Evolutionary conservation across 352 stramenopile genomes (phyloP).

Genomic region (Globisporangium carolinianum): DNA sequence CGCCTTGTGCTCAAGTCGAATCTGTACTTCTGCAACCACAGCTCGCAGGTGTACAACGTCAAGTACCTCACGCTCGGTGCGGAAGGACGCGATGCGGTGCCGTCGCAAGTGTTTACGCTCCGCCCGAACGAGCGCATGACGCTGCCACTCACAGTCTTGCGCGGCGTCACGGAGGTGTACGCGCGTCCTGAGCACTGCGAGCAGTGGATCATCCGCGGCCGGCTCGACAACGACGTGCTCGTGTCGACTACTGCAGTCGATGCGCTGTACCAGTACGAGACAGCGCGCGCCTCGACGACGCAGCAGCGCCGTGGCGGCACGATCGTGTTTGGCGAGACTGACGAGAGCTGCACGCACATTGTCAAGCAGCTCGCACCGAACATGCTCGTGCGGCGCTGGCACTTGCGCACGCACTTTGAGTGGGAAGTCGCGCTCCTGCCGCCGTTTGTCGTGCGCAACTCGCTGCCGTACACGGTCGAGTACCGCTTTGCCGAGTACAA

Average conservation of each 20-base stretch:
- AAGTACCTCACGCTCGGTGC: constrained; percentile 63
- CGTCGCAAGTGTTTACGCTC: constrained; percentile 55
- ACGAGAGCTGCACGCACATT: constrained; percentile 68
- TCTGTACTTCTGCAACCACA: constrained; percentile 77
- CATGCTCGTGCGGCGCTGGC: constrained; percentile 69
- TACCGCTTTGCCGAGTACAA: constrained; percentile 86
- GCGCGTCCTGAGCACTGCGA: constrained; percentile 56
- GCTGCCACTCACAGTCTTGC: constrained; percentile 57
- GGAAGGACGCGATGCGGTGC: constrained; percentile 33
- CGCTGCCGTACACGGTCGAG: constrained; percentile 77
- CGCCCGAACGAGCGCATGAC: constrained; percentile 57
- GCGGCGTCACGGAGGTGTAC: constrained; percentile 83
- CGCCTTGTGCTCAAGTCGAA: constrained; percentile 76
- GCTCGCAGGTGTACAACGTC: constrained; percentile 60
- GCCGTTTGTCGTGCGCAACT: constrained; percentile 84
- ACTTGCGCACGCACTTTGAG: constrained; percentile 68
- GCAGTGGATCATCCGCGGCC: constrained; percentile 71
- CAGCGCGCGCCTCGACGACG: constrained; percentile 33
- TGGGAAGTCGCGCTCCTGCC: constrained; percentile 74
- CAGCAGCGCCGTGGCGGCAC: constrained; percentile 49
- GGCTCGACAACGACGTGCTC: constrained; percentile 71
- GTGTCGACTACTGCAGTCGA: constrained; percentile 45
- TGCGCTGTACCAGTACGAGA: constrained; percentile 52
- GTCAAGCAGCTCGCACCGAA: constrained; percentile 69
- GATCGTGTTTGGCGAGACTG: constrained; percentile 72